Evolutionary conservation across 2,329 filamentous ascomycete species (phyloP).

Genomic region (Macroventuria anomochaeta): DNA sequence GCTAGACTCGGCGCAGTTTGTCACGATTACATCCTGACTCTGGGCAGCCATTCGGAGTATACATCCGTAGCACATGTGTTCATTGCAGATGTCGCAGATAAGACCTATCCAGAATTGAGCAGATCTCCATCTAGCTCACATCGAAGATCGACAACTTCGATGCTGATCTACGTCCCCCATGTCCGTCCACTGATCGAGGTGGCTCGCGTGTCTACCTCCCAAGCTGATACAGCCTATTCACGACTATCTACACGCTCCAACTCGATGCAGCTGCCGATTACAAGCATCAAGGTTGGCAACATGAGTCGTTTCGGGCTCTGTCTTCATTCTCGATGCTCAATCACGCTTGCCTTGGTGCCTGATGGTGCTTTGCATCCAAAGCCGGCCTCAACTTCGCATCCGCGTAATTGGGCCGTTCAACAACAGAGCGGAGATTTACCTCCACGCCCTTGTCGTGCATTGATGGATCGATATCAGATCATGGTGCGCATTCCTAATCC

Average conservation of each 20-base stretch:
- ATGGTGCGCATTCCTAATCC: not conserved
- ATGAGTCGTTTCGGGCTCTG: not conserved
- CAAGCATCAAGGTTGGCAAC: not conserved
- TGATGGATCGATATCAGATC: not conserved
- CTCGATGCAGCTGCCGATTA: not conserved
- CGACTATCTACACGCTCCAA: not conserved
- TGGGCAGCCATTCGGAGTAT: not conserved
- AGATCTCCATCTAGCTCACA: constrained; percentile 2
- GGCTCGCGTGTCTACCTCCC: not conserved
- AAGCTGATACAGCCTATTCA: not conserved
- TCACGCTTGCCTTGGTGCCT: constrained; percentile 3
- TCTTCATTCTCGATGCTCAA: not conserved
- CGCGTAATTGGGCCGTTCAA: not conserved
- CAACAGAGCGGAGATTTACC: constrained; percentile 9
- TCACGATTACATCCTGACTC: not conserved
- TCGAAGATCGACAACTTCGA: constrained; percentile 1
- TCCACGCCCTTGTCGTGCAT: constrained; percentile 4
- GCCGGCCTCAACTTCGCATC: not conserved
- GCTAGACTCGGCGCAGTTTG: not conserved
- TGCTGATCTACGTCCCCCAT: not conserved
- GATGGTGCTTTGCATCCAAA: constrained; percentile 2
- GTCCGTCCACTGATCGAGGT: not conserved
- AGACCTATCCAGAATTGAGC: not conserved
- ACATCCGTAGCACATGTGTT: not conserved
- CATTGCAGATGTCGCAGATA: not conserved